These are phyloP conservation scores for Penicillium sp. DNA, from an alignment of 2,329 filamentous ascomycete genomes.

Conservation along the genomic window DNA sequence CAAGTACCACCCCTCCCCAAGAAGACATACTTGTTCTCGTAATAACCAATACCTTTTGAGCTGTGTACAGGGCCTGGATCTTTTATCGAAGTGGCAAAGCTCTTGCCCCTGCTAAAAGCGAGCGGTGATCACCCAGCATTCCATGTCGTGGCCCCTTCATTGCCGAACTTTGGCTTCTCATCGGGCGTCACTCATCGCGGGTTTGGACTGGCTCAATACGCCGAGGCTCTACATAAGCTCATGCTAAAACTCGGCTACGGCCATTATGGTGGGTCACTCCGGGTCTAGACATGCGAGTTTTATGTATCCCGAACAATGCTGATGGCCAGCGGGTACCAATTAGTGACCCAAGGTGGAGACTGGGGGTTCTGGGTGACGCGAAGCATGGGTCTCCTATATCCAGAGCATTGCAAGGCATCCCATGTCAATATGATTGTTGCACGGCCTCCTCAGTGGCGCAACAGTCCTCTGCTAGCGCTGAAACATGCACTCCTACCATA, in stretches of 20 bases:
- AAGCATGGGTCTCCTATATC: slow-evolving; percentile 59
- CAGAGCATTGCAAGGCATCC: slow-evolving; percentile 55
- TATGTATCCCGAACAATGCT: not conserved
- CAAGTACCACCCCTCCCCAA: too few relatives aligned
- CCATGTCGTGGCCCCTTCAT: slow-evolving; percentile 53
- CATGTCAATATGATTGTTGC: slow-evolving; percentile 61
- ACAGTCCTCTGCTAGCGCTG: slow-evolving; percentile 55
- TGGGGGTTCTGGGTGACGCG: slow-evolving; percentile 67
- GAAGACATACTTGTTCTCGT: not conserved
- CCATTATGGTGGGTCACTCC: slow-evolving; percentile 49
- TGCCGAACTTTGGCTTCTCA: slow-evolving; percentile 58
- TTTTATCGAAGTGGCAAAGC: slow-evolving; percentile 55
- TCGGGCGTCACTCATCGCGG: slow-evolving; percentile 45
- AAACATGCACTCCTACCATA: slow-evolving; percentile 22
- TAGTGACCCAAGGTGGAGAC: slow-evolving; percentile 61
- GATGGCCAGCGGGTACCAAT: not conserved
- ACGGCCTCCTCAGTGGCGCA: slow-evolving; percentile 49
- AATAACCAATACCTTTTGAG: not conserved
- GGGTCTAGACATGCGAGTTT: not conserved
- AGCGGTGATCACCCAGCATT: slow-evolving; percentile 47
- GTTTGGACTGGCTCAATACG: slow-evolving; percentile 61
- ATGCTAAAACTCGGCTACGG: slow-evolving; percentile 67
- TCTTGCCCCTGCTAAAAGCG: slow-evolving; percentile 46
- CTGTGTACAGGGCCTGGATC: slow-evolving; percentile 55
- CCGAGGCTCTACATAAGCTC: slow-evolving; percentile 63